A percentile compares a stretch with the other conserved stretches of the same genome.
Conservation (phyloP, 352 stramenopile species). For the Globisporangium spinosum region DNA sequence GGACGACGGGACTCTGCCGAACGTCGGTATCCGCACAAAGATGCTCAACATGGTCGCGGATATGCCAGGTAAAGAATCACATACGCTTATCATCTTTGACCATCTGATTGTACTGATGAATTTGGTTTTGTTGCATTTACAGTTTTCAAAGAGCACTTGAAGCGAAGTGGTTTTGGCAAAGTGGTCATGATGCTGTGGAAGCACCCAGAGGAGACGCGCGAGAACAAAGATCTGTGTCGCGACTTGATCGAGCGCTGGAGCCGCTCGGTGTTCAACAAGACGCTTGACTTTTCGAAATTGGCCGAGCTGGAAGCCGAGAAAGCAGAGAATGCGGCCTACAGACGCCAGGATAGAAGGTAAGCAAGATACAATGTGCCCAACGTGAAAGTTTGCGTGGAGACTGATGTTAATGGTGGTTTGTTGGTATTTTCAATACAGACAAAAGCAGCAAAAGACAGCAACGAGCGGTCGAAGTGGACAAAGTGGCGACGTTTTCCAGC, state of each 20-base stretch:
- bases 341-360: constrained; percentile 46
- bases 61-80: constrained; percentile 46
- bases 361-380: not conserved
- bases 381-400: not conserved
- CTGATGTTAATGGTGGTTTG: not conserved
- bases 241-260: constrained; percentile 86
- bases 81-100: not conserved
- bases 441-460: constrained; percentile 42
- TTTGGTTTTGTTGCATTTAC: not conserved
- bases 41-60: constrained; percentile 80
- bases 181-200: constrained; percentile 88
- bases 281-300: constrained; percentile 83
- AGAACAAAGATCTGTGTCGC: constrained; percentile 86
- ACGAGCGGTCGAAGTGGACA: constrained; percentile 26
- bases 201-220: constrained; percentile 75
- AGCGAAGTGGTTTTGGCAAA: constrained; percentile 87
- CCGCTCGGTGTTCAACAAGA: constrained; percentile 87
- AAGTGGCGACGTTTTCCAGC: constrained; percentile 48
- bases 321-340: constrained; percentile 70
- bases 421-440: constrained; percentile 15
- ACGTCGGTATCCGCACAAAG: constrained; percentile 82
- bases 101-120: not conserved
- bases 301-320: constrained; percentile 84
- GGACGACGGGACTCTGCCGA: constrained; percentile 71
- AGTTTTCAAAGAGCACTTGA: constrained; percentile 89